Evolutionary conservation across 257 asterid species (phyloP), one percentile per base, ranked within the genome.

Genomic region (Schizonepeta tenuifolia): DNA sequence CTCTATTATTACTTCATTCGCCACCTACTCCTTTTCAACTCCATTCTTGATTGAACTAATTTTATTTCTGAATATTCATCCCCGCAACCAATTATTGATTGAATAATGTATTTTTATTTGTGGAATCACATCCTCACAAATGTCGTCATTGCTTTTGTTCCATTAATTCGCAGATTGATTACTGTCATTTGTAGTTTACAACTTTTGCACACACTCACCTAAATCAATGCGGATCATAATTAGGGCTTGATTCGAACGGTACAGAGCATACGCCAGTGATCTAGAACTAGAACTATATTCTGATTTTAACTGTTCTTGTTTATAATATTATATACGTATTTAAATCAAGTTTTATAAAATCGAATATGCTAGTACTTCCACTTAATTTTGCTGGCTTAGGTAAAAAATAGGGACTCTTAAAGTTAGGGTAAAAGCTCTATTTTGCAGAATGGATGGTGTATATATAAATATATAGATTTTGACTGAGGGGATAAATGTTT

Each of bases 1-100:
- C 65, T n/a, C 8, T 56, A 70, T 77, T 81, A 67, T 79, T 83
- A 80, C 79, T 20, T 7, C 67, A 62, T 63, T 62, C 21, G 44
- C 44, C 20, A 40, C 13, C 26, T 6, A n/a, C 4, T 44, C 8
- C 49, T 59, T 71, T 46, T 58, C 12, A 12, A 46, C 22, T 59
- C 24, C 61, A 57, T 20, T 38, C 26, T 21, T 38, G 7, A 17
- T 21, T 38, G 7, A 35, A 11, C 54, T 43, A 59, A 38, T 38
- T 44, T 51, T 47, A 33, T 1, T 44, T 38, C 1, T 63, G 55
- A 63, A 72, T 62, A 61, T 71, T 71, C 69, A 55, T 40, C 3
- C 2, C 2, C 7, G 2, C 4, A 46, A 26, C 57, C 68, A 44
- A 44, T 58, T 58, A 71, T 57, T 56, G 44, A 13, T 54, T n/a